Base-by-base conservation (phyloP, 2,329 filamentous ascomycete genomes). In the Fusarium musae region DNA sequence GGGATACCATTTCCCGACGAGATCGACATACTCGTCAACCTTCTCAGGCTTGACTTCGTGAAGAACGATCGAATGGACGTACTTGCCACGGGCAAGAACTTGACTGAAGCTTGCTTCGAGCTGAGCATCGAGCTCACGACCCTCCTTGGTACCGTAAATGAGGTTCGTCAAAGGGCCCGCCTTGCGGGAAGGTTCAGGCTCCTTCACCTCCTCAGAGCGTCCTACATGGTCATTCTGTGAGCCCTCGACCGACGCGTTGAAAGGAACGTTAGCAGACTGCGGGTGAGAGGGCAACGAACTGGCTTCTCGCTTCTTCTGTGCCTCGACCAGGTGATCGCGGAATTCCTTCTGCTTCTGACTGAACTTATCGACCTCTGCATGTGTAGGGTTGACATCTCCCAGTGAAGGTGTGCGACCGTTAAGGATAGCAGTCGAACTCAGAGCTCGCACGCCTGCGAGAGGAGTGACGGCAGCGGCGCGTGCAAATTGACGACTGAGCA, bases 61-160 rank as follows among this genome's bases (percentile, higher is more conserved):
- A 80, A 97, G 94, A 66, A 97, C 95, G 82, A 99, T 98, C 52
- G 95, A 97, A 84, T 99, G 96, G 61, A 99, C 95, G 80, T 99
- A 99, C 85, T 99, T 99, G 80, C 96, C 96, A 74, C 96, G 90
- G 30, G 96, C 96, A 50, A 99, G 87, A 49, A 98, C 93, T 83
- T 98, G 95, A 58, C 93, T 97, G 85, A 98, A 99, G 81, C 93
- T 97, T 66, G 95, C 92, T 85, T 98, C 95, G 79, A 99, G 96
- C 84, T 98, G 96, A 73, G 93, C 93, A 80, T 99, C 96, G 81
- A 98, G 90, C 85, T 97, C 93, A 70, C 95, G 91, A 37, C 95
- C 96, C 84, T 98, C 96, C 80, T 96, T 95, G 19, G 96, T 99
- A 79, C 96, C 96, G 84, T 99, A 98, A 80, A 99, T 97, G 77